A percentile compares a stretch with the other conserved stretches of the same genome.
phyloP scores from a whole-genome alignment of 2,329 filamentous ascomycete genomes.

The Phialemoniopsis sp. region DNA sequence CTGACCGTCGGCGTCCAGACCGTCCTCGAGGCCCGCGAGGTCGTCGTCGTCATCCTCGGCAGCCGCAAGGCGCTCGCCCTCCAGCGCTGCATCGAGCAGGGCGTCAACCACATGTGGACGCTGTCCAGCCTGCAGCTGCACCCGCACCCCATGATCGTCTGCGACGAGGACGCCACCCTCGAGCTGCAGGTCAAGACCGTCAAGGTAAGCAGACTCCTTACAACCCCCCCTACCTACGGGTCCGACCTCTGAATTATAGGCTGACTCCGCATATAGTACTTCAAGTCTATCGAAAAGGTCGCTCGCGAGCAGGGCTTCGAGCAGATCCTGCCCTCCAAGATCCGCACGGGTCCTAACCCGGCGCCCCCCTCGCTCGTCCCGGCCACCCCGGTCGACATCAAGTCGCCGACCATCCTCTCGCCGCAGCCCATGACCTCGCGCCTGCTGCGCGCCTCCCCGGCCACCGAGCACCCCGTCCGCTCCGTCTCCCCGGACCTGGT shows the following conservation, averaged over 20 bases:
- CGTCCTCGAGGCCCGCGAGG: constrained; percentile 66
- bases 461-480: constrained; percentile 49
- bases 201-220: constrained; percentile 26
- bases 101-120: constrained; percentile 79
- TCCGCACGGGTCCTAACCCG: constrained; percentile 46
- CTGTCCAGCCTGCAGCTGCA: constrained; percentile 70
- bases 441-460: constrained; percentile 49
- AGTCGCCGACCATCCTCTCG: constrained; percentile 40
- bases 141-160: constrained; percentile 68
- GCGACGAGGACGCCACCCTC: constrained; percentile 67
- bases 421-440: constrained; percentile 54
- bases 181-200: constrained; percentile 64
- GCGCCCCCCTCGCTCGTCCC: constrained; percentile 21
- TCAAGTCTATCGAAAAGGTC: constrained; percentile 56
- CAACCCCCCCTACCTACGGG: not conserved
- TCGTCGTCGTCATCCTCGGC: constrained; percentile 70
- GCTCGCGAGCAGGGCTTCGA: constrained; percentile 40
- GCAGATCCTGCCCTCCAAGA: constrained; percentile 44
- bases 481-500: constrained; percentile 56
- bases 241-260: not conserved
- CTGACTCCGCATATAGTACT: constrained; percentile 35
- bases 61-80: constrained; percentile 69
- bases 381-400: constrained; percentile 23
- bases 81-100: constrained; percentile 69
- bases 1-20: constrained; percentile 56